Evolutionary conservation across 768 basidiomycete species (phyloP), one percentile per base, ranked within the genome.

Genomic region (Trametopsis cervina): DNA sequence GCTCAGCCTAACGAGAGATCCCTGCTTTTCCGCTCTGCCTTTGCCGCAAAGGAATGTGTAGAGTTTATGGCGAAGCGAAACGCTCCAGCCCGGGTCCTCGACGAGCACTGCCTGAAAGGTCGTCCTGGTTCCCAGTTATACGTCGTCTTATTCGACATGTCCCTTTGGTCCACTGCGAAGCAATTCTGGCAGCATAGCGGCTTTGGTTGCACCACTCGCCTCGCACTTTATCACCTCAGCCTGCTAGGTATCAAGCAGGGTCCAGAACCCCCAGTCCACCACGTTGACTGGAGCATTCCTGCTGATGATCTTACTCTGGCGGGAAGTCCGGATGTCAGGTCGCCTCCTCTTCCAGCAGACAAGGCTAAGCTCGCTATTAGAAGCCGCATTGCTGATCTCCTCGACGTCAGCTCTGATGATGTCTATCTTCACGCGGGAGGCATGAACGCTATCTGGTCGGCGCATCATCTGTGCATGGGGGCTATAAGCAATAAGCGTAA

Each of bases 161-260:
- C 78, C 3, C 63, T 76, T 3, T 83, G 75, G 56, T 58, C 74
- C 7, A 62, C 84, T 6, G 91, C 89, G 6, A 95, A 89, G 62
- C 76, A 91, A 63, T 97, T 94, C 65, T 98, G 95, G 95, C 94
- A 97, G 56, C 95, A 97, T 62, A 81, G 85, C 0, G 95, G 95
- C 0, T 69, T 86, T 49, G 93, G 94, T 1, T 83, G 98, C 36
- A 90, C 88, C 2, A 92, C 88, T 51, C 82, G 95, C 5, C 68
- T 86, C 17, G 92, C 92, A 2, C 91, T 93, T 50, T 73, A 80
- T 48, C 91, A 87, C 60, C 71, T 98, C 37, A 71, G 80, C 24
- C 69, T 90, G 56, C 71, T 93, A 1, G 76, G 80, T 0, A 75
- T 56, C 23, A 57, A 60, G 12, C 0, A 66, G 69, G 43, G 74